phyloP scores from a whole-genome alignment of 1,284 basidiomycete species.

The Sanghuangporus sanghuang region DNA sequence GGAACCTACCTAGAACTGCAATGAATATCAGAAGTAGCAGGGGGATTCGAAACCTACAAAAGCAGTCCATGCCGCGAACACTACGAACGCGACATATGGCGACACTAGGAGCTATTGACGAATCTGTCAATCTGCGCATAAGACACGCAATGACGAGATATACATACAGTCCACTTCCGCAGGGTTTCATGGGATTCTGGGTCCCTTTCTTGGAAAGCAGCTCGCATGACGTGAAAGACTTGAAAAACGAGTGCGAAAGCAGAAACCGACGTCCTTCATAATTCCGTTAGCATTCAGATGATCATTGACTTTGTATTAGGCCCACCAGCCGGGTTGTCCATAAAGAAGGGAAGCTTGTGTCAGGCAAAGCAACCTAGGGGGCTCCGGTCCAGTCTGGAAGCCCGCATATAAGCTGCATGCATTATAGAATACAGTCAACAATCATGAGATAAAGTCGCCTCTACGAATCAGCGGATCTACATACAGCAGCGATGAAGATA shows the following conservation, averaged over 20 bases:
- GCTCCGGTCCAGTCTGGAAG: conserved; percentile 38
- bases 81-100: conserved; percentile 37
- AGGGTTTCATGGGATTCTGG: conserved; percentile 30
- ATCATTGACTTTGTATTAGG: conserved; percentile 1
- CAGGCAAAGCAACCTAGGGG: conserved; percentile 37
- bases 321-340: conserved; percentile 43
- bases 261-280: conserved; percentile 34
- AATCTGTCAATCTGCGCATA: not conserved
- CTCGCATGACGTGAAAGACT: conserved; percentile 40
- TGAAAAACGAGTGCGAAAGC: conserved; percentile 40
- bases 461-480: not conserved
- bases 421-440: conserved; percentile 29
- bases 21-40: not conserved
- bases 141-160: not conserved
- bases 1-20: conserved; percentile 32
- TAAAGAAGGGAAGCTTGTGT: conserved; percentile 44
- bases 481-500: conserved; percentile 25
- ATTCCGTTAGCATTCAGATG: not conserved
- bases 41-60: conserved; percentile 24
- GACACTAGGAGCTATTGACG: conserved; percentile 33
- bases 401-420: conserved; percentile 35
- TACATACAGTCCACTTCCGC: conserved; percentile 30
- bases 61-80: conserved; percentile 35
- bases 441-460: not conserved
- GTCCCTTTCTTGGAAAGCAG: conserved; percentile 18